A percentile compares a stretch with the other conserved stretches of the same genome.
Evolutionary conservation across 192 early-diverging fungal species (phyloP).

Genomic region (Spizellomyces sp.): DNA sequence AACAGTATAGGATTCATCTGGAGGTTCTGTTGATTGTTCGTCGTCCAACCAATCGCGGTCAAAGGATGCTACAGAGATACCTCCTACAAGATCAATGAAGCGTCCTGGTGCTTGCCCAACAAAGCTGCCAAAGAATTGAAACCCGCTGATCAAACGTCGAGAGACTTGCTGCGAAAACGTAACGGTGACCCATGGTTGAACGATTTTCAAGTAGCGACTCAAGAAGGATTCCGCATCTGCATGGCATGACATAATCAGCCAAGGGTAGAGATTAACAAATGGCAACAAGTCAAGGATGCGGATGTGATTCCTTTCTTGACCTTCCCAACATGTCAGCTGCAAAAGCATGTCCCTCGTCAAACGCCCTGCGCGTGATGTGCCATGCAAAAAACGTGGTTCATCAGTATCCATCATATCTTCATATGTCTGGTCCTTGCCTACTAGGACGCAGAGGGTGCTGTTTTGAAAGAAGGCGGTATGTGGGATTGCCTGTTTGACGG

Average conservation of each 20-base stretch:
- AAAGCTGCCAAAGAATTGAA: constrained; percentile 19
- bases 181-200: constrained; percentile 15
- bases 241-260: not conserved
- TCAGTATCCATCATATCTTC: not conserved
- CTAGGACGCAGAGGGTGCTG: not conserved
- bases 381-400: not conserved
- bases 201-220: constrained; percentile 6
- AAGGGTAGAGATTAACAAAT: constrained; percentile 7
- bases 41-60: constrained; percentile 3
- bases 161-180: constrained; percentile 16
- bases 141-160: constrained; percentile 11
- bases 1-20: constrained; percentile 4
- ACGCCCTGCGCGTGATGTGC: not conserved
- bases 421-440: not conserved
- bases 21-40: not conserved
- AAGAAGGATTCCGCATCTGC: not conserved
- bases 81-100: constrained; percentile 7
- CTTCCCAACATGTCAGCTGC: not conserved
- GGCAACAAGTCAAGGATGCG: too few species aligned
- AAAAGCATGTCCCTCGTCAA: constrained; percentile 4
- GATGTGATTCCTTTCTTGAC: too few species aligned
- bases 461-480: not conserved
- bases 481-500: constrained; percentile 12
- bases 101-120: not conserved
- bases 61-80: constrained; percentile 7